Percentiles rank a stretch among this genome's conserved stretches.
phyloP scores from a whole-genome alignment of 192 early-diverging fungal species.

The Coemansia pectinata region DNA sequence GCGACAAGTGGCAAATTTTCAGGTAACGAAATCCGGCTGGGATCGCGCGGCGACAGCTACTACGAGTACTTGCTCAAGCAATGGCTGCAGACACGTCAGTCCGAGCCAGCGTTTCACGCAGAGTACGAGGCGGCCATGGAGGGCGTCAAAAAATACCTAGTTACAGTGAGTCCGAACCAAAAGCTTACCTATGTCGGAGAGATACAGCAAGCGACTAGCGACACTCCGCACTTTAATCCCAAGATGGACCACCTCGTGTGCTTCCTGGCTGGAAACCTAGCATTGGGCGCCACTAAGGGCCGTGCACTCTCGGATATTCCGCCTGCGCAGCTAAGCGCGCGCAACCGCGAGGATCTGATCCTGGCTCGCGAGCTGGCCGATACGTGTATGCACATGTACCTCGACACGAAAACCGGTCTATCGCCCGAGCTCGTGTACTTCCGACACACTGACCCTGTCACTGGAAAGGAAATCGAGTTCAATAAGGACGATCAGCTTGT shows the following conservation, averaged over 20 bases:
- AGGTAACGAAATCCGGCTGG: constrained; percentile 25
- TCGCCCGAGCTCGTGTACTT: constrained; percentile 58
- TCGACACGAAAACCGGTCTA: constrained; percentile 74
- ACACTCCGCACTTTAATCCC: constrained; percentile 35
- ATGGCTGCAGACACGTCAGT: constrained; percentile 75
- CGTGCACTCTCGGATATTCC: constrained; percentile 15
- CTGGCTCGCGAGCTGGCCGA: constrained; percentile 78
- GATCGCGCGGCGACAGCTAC: constrained; percentile 78
- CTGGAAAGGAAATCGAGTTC: not conserved
- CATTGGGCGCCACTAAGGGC: constrained; percentile 47
- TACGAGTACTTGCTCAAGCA: constrained; percentile 96
- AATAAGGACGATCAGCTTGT: constrained; percentile 16
- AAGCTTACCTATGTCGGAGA: constrained; percentile 33
- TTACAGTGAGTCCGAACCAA: constrained; percentile 16
- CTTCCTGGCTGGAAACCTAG: constrained; percentile 66
- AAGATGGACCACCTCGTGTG: constrained; percentile 96
- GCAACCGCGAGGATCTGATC: constrained; percentile 64
- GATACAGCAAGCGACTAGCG: constrained; percentile 60
- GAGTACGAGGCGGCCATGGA: constrained; percentile 66
- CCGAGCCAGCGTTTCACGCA: constrained; percentile 62
- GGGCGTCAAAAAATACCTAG: constrained; percentile 45
- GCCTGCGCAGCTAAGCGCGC: constrained; percentile 1
- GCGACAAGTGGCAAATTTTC: constrained; percentile 14
- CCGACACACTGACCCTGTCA: not conserved
- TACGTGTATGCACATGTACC: constrained; percentile 84